phyloP scores from a whole-genome alignment of 2,329 filamentous ascomycete species.

The Pochonia chlamydosporia region DNA sequence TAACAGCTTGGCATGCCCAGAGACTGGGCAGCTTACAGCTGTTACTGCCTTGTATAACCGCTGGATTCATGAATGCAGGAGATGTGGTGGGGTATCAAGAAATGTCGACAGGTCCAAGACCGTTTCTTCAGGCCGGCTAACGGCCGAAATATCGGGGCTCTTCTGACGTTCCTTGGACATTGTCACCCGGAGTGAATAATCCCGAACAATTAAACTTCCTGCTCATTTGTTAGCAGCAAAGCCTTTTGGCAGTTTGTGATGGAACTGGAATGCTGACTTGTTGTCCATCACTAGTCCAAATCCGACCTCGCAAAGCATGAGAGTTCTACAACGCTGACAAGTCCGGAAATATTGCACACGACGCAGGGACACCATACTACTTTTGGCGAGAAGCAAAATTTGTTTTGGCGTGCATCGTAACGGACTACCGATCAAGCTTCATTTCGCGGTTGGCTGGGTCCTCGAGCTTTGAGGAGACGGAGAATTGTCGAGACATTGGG shows the following conservation, averaged over 20 bases:
- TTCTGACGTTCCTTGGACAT: neutral
- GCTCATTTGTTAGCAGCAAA: neutral
- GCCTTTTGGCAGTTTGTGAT: neutral
- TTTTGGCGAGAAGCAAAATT: neutral
- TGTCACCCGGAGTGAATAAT: neutral
- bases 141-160: neutral
- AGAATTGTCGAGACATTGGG: too few species aligned
- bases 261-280: neutral
- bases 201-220: neutral
- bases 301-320: neutral
- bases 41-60: too few species aligned
- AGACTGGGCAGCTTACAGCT: too few species aligned
- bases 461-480: too few species aligned
- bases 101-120: too few species aligned
- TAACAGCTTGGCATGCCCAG: too few species aligned
- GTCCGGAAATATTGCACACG: neutral
- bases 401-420: neutral
- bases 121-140: neutral
- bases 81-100: too few species aligned
- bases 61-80: too few species aligned
- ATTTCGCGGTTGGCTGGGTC: too few species aligned
- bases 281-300: neutral
- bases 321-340: neutral
- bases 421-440: neutral
- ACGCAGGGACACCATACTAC: neutral